phyloP scores from a whole-genome alignment of 202 grass and related monocot species.

The Zizania palustris region DNA sequence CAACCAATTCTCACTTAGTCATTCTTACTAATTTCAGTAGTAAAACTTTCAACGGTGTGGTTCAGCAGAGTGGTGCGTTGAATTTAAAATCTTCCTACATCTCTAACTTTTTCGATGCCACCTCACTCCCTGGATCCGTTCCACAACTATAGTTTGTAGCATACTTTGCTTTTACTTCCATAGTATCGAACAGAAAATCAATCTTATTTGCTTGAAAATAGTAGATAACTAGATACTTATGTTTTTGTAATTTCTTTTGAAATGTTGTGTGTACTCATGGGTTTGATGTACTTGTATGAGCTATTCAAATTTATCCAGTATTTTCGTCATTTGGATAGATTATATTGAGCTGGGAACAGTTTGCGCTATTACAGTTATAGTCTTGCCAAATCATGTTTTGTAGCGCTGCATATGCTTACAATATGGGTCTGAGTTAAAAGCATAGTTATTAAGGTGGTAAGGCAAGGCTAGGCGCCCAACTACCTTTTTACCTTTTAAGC shows the following conservation, averaged over 20 bases:
- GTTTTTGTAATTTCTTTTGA: not conserved
- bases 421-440: too few relatives aligned
- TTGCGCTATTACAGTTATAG: constrained; percentile 14
- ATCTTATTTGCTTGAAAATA: too few relatives aligned
- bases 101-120: too few relatives aligned
- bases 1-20: not conserved
- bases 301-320: not conserved
- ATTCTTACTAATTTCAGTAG: constrained; percentile 12
- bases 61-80: too few relatives aligned
- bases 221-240: too few relatives aligned
- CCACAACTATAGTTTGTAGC: not conserved
- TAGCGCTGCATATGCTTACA: too few relatives aligned
- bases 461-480: too few relatives aligned
- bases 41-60: not conserved
- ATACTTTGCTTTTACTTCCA: not conserved
- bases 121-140: not conserved
- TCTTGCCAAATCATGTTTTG: not conserved
- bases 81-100: not conserved
- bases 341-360: not conserved
- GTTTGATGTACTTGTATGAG: not conserved
- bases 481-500: too few relatives aligned
- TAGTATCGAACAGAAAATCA: not conserved
- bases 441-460: too few relatives aligned
- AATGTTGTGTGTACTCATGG: not conserved
- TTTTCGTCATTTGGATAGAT: not conserved